Evolutionary conservation across 2,329 filamentous ascomycete species (phyloP).

Genomic region (Ophidiomyces ophidiicola): DNA sequence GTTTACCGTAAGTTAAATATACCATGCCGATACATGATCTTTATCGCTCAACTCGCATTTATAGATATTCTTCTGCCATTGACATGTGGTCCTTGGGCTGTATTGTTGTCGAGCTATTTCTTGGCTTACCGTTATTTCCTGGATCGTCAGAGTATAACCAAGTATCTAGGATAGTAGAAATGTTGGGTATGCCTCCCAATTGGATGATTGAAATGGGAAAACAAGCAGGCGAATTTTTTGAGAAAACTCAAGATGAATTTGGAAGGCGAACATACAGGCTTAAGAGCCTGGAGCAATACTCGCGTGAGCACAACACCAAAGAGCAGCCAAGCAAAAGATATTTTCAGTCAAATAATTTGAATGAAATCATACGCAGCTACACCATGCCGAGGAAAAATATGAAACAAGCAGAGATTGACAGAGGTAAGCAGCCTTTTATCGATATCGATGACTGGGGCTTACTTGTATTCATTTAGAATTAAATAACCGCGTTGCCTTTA

Average conservation of each 20-base stretch:
- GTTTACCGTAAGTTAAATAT: constrained; percentile 50
- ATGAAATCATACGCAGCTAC: constrained; percentile 95
- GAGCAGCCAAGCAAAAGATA: constrained; percentile 99
- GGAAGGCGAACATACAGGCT: constrained; percentile 80
- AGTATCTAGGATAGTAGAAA: constrained; percentile 91
- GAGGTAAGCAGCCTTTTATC: constrained; percentile 51
- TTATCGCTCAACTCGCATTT: neutral
- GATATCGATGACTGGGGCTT: constrained; percentile 12
- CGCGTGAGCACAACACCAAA: constrained; percentile 86
- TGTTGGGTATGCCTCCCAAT: constrained; percentile 88
- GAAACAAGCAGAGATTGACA: constrained; percentile 91
- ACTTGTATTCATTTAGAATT: constrained; percentile 55
- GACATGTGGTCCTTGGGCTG: constrained; percentile 99
- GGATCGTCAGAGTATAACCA: constrained; percentile 99
- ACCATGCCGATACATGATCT: neutral
- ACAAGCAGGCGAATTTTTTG: constrained; percentile 93
- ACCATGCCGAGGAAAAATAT: constrained; percentile 98
- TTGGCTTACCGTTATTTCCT: constrained; percentile 86
- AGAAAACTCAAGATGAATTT: constrained; percentile 84
- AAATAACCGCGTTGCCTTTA: constrained; percentile 94
- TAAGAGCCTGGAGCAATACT: constrained; percentile 97
- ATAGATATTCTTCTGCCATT: constrained; percentile 83
- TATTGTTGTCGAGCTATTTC: constrained; percentile 94
- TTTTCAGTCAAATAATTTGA: constrained; percentile 84
- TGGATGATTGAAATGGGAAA: constrained; percentile 99